Evolutionary conservation across 371 early-diverging fungal genomes (phyloP), one percentile per base, ranked within the genome.

Genomic region (Nematocida sp.): DNA sequence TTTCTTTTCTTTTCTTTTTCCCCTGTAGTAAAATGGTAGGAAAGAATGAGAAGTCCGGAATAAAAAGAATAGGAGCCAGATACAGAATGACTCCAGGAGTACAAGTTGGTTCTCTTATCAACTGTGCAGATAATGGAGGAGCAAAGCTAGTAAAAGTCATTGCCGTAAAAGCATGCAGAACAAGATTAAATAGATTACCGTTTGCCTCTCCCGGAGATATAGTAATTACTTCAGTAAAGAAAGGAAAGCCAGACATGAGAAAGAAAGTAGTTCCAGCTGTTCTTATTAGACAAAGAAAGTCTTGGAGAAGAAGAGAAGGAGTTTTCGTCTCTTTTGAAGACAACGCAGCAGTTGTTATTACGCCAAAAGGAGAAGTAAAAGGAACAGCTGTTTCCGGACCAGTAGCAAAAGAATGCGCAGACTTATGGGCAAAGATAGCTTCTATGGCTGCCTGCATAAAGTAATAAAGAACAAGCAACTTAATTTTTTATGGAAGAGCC

Each of bases 281-380:
- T 83, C 90, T 97, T 80, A 89, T 97, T 77, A 94, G 99, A 82
- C 99, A 99, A 88, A 91, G 96, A 84, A 95, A 96, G 90, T 89
- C 93, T 61, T 95, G 95, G 95, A 91, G 97, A 85, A 89, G 99
- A 83, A 86, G 89, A 85, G 99, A 99, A 82, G 99, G 98, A 86
- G 91, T 95, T 83, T 95, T 90, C 89, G 89, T 97, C 76, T 92
- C 91, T 87, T 94, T 94, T 82, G 93, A 93, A 86, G 90, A 94
- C 87, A 94, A 94, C 87, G 94, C 95, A 77, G 93, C 92, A 85
- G 92, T 93, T 65, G 90, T 94, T 79, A 92, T 94, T 81, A 92
- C 93, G 88, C 92, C 92, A 83, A 97, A 97, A 91, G 97, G 99
- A 86, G 97, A 99, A 87, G 92, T 97, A 92, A 97, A 95, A 89